phyloP scores from a whole-genome alignment of 495 filamentous ascomycete genomes.

The Penicillium turbatum region DNA sequence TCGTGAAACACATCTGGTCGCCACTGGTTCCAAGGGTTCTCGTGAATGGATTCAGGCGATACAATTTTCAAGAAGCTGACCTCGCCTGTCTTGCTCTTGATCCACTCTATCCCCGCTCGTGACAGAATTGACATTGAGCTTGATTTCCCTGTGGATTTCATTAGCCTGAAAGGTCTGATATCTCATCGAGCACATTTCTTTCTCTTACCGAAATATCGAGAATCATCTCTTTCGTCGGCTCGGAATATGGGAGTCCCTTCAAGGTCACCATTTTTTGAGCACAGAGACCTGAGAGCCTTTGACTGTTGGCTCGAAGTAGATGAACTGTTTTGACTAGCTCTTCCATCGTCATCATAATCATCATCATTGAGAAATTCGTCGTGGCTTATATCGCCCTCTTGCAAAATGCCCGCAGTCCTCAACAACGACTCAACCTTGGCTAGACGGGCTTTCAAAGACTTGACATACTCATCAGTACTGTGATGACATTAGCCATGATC shows the following conservation, averaged over 20 bases:
- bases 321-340: background rate
- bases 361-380: constrained; percentile 55
- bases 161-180: constrained; percentile 12
- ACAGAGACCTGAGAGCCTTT: constrained; percentile 21
- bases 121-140: constrained; percentile 94
- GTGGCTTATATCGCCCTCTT: constrained; percentile 65
- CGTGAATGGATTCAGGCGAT: constrained; percentile 62
- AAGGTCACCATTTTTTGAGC: constrained; percentile 39
- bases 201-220: constrained; percentile 78
- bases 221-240: constrained; percentile 80
- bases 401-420: constrained; percentile 74
- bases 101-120: constrained; percentile 93
- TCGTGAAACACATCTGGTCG: constrained; percentile 89
- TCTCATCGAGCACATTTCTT: background rate
- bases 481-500: background rate
- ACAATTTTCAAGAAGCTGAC: constrained; percentile 82
- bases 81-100: constrained; percentile 92
- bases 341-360: constrained; percentile 33
- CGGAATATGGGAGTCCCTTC: constrained; percentile 45
- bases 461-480: constrained; percentile 84
- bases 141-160: constrained; percentile 61
- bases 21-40: constrained; percentile 85
- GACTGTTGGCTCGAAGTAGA: constrained; percentile 14
- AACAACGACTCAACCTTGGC: constrained; percentile 82
- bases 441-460: constrained; percentile 83